phyloP scores from a whole-genome alignment of 1,284 basidiomycete genomes.

The Leccinum pachyderme region DNA sequence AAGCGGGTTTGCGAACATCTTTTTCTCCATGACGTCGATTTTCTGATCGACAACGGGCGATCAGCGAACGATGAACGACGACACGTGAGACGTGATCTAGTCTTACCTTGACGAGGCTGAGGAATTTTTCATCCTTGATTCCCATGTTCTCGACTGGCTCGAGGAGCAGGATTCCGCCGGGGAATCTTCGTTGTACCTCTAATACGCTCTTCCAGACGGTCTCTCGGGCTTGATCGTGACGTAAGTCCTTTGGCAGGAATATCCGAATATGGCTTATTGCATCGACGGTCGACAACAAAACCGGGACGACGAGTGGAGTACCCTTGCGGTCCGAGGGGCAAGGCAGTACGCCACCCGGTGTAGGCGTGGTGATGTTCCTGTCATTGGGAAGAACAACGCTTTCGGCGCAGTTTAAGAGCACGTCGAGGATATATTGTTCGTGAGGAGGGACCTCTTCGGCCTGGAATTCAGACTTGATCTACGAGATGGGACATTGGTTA shows the following conservation, averaged over 20 bases:
- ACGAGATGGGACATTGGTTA: not conserved
- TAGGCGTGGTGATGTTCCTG: slow-evolving; percentile 49
- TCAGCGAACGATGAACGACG: slow-evolving; percentile 3
- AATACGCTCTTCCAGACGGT: slow-evolving; percentile 87
- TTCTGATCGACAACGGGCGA: slow-evolving; percentile 51
- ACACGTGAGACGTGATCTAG: not conserved
- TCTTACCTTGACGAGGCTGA: slow-evolving; percentile 75
- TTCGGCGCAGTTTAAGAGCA: slow-evolving; percentile 81
- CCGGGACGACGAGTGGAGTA: slow-evolving; percentile 84
- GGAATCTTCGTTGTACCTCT: slow-evolving; percentile 89
- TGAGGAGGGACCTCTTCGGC: slow-evolving; percentile 76
- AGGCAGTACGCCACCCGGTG: slow-evolving; percentile 73
- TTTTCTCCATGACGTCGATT: slow-evolving; percentile 85
- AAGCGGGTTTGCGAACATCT: slow-evolving; percentile 73
- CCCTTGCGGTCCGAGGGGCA: slow-evolving; percentile 73
- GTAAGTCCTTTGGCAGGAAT: slow-evolving; percentile 88
- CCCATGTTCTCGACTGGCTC: slow-evolving; percentile 97
- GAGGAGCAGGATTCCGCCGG: slow-evolving; percentile 81
- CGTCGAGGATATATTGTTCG: slow-evolving; percentile 91
- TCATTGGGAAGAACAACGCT: slow-evolving; percentile 69
- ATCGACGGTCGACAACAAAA: slow-evolving; percentile 85
- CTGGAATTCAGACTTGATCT: slow-evolving; percentile 31
- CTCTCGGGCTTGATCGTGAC: slow-evolving; percentile 72
- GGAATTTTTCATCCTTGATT: slow-evolving; percentile 93
- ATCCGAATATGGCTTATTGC: slow-evolving; percentile 87